These are phyloP conservation scores for Arabidopsis lyrata DNA, from an alignment of 441 rosid species.

Conservation along the genomic window DNA sequence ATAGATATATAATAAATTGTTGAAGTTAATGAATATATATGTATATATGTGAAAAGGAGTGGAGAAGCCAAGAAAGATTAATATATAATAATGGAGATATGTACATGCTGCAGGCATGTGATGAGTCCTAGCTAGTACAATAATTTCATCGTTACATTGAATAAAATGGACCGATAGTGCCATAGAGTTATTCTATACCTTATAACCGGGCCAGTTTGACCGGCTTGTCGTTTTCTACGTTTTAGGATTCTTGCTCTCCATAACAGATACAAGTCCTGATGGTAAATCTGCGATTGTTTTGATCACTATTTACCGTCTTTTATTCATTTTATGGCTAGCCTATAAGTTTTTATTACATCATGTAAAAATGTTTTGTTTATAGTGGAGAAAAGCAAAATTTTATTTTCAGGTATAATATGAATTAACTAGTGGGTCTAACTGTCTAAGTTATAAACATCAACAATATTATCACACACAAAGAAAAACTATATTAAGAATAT, in stretches of 20 bases:
- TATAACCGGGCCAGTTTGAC: constrained; percentile 13
- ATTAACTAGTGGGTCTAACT: too few species aligned
- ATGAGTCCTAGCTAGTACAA: neutral
- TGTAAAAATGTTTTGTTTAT: neutral
- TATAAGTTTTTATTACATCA: neutral
- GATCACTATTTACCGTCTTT: neutral
- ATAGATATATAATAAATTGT: too few species aligned
- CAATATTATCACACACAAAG: too few species aligned
- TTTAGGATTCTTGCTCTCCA: neutral
- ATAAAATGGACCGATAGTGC: constrained; percentile 6
- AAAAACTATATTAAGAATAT: too few species aligned
- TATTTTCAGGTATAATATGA: too few species aligned
- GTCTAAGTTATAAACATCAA: too few species aligned
- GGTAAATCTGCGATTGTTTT: neutral
- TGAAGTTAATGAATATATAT: neutral
- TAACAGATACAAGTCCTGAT: neutral
- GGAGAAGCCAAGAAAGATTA: neutral
- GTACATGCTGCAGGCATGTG: constrained; percentile 23
- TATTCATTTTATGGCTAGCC: neutral
- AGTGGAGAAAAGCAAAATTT: neutral
- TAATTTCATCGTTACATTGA: constrained; percentile 27
- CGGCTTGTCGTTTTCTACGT: constrained; percentile 18
- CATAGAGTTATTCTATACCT: constrained; percentile 6
- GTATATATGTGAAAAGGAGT: neutral
- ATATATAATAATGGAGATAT: neutral